These are phyloP conservation scores for Beauveria sp. DNA, from an alignment of 2,329 filamentous ascomycete species.

Conservation along the genomic window DNA sequence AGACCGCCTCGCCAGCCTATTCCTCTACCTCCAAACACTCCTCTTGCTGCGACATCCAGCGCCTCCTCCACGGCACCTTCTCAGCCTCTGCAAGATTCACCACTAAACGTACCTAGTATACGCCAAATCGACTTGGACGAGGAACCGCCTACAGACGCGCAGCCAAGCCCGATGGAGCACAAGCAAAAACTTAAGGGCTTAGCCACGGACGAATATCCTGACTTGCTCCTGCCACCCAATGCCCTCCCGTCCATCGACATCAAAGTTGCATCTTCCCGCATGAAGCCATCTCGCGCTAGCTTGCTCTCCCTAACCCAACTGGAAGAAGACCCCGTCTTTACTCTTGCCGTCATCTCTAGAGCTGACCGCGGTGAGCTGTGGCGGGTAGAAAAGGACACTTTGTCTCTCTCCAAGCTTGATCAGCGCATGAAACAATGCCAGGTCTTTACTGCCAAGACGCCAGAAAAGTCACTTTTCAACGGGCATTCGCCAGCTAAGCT, in stretches of 20 bases:
- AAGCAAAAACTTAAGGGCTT: conserved; percentile 66
- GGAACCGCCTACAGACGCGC: conserved; percentile 19
- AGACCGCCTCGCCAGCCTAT: conserved; percentile 67
- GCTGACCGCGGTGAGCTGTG: conserved; percentile 73
- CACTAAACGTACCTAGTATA: conserved; percentile 8
- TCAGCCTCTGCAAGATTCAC: conserved; percentile 3
- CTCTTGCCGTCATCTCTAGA: conserved; percentile 74
- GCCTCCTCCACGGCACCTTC: conserved; percentile 11
- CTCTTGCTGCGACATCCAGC: conserved; percentile 48
- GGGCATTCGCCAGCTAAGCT: conserved; percentile 92
- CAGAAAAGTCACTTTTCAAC: conserved; percentile 78
- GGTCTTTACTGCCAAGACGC: conserved; percentile 67
- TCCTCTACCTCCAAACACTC: conserved; percentile 61
- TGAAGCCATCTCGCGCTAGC: conserved; percentile 84
- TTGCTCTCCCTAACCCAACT: conserved; percentile 69
- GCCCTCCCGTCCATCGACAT: conserved; percentile 79
- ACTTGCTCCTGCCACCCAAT: conserved; percentile 78
- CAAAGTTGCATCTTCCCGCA: conserved; percentile 85
- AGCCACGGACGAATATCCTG: conserved; percentile 78
- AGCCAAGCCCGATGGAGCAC: conserved; percentile 33
- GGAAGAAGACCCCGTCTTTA: conserved; percentile 92
- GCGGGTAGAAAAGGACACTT: conserved; percentile 87
- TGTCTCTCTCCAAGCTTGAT: conserved; percentile 74
- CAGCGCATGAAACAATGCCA: conserved; percentile 67
- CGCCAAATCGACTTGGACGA: conserved; percentile 27